phyloP scores from a whole-genome alignment of 768 basidiomycete species.

The Lentinula raphanica region DNA sequence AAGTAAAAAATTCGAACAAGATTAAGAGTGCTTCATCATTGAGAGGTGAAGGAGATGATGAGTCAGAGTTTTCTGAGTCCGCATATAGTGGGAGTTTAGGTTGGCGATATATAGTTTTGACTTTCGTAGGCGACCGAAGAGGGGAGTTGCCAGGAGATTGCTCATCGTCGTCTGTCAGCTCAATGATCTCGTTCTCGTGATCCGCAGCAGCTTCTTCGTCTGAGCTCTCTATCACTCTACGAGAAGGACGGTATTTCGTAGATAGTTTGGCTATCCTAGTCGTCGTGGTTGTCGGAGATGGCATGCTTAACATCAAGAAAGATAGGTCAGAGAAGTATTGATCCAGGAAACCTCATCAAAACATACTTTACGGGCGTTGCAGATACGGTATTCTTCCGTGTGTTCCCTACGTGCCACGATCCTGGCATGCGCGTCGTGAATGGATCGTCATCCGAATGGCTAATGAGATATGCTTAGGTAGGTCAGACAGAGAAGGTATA shows the following conservation, averaged over 20 bases:
- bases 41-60: neutral
- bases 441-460: neutral
- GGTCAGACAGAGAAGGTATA: neutral
- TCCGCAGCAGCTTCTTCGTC: slow-evolving; percentile 22
- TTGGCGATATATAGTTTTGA: neutral
- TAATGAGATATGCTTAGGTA: neutral
- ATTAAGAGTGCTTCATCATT: slow-evolving; percentile 25
- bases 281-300: too few relatives aligned
- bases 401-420: neutral
- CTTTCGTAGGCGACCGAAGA: neutral
- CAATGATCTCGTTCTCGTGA: slow-evolving; percentile 18
- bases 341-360: neutral
- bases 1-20: slow-evolving; percentile 29
- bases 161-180: slow-evolving; percentile 15
- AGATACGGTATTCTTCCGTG: neutral
- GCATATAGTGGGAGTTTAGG: neutral
- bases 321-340: neutral
- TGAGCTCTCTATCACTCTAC: slow-evolving; percentile 31
- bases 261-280: neutral
- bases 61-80: slow-evolving; percentile 9
- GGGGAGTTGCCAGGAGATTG: neutral
- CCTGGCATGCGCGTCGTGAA: neutral
- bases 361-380: neutral
- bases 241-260: slow-evolving; percentile 13
- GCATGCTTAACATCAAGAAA: neutral